Evolutionary conservation across 345 rosid species (phyloP).

Genomic region (Cardamine chenopodiifolia): DNA sequence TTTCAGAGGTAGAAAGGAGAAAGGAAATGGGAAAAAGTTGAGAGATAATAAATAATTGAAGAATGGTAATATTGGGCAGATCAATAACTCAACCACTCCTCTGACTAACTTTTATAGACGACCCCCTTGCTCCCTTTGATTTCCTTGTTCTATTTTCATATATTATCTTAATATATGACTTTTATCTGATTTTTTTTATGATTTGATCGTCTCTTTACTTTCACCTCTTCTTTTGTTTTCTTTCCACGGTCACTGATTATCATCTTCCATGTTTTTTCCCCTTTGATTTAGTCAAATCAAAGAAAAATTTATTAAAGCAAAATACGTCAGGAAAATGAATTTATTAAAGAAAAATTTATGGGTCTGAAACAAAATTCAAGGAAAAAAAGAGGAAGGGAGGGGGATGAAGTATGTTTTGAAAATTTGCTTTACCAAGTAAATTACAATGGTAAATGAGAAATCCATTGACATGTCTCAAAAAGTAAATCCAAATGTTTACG

Average conservation of each 20-base stretch:
- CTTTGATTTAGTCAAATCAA: slow-evolving; percentile 21
- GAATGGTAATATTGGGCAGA: slow-evolving; percentile 56
- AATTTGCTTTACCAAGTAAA: slow-evolving; percentile 33
- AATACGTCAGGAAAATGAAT: background rate
- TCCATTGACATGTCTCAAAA: slow-evolving; percentile 48
- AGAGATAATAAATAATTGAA: slow-evolving; percentile 53
- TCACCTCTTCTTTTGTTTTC: slow-evolving; percentile 6
- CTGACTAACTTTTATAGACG: slow-evolving; percentile 65
- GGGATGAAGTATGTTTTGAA: background rate
- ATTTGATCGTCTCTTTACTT: slow-evolving; percentile 30
- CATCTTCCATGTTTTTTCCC: slow-evolving; percentile 14
- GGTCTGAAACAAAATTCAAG: background rate
- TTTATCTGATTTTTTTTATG: background rate
- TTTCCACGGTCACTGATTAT: slow-evolving; percentile 34
- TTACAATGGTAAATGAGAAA: slow-evolving; percentile 32
- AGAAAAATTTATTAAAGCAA: background rate
- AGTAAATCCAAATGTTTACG: slow-evolving; percentile 44
- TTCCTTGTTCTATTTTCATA: slow-evolving; percentile 50
- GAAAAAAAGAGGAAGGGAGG: background rate
- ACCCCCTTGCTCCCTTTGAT: slow-evolving; percentile 52
- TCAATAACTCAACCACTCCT: slow-evolving; percentile 77
- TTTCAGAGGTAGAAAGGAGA: background rate
- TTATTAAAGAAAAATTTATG: background rate
- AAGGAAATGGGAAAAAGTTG: slow-evolving; percentile 21
- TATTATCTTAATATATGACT: background rate